Evolutionary conservation across 116 monocot genomes (phyloP), one percentile per base, ranked within the genome.

Genomic region (Phalaenopsis hybrid): DNA sequence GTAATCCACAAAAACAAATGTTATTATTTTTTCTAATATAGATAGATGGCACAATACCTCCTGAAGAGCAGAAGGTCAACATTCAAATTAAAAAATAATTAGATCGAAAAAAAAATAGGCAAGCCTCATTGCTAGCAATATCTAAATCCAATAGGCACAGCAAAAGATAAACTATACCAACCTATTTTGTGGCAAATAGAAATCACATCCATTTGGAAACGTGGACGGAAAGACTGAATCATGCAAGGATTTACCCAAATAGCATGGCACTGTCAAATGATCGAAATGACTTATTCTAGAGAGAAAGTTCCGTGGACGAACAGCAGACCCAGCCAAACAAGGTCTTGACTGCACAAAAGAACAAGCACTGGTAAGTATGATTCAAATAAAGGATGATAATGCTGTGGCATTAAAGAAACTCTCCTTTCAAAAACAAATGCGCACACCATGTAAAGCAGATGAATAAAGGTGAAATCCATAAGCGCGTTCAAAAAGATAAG

Each of bases 171-270:
- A 55, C 23, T 63, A 18, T 11, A 16, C 15, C 8, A 44, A 90
- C 90, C 85, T 81, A 75, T 85, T 85, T 58, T 79, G 78, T 34
- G 87, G 87, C 45, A 87, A 75, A 79, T 52, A 85, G 81, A 90
- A 90, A 83, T 34, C 65, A 74, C 23, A 84, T 18, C 70, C 86
- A 61, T 55, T 81, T 69, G 84, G 68, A 77, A 57, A 80, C 16
- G 44, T 44, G 20, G 63, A 5, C 43, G 61, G 78, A 21, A 83
- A 65, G 23, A 44, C 31, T 45, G 20, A 31, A 79, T 41, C 51
- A 58, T 12, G 65, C 10, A 67, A 82, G 10, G 20, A 15, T 28
- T 77, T 48, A 48, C 37, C 70, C 57, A 46, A 78, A 4, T 57
- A 51, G 34, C 44, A 15, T 21, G 79, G 41, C 16, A 81, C 25